phyloP scores from a whole-genome alignment of 2,329 filamentous ascomycete species.

The Talaromyces verruculosus region DNA sequence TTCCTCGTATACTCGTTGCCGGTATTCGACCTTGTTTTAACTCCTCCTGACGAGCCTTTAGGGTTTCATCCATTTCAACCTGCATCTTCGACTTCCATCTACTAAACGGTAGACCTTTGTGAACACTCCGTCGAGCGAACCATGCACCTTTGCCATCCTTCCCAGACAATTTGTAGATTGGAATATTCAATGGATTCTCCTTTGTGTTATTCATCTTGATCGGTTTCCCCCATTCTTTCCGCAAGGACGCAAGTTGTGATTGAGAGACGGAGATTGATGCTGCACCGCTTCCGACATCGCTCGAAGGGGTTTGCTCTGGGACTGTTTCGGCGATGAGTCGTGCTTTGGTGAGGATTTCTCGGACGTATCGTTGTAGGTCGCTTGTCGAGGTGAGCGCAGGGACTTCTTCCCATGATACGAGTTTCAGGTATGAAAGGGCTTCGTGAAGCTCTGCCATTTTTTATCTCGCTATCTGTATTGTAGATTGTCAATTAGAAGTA shows the following conservation, averaged over 20 bases:
- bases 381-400: constrained; percentile 39
- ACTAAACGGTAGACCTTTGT: constrained; percentile 73
- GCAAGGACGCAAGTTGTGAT: constrained; percentile 60
- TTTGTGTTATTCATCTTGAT: constrained; percentile 59
- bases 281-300: not conserved
- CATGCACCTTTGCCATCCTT: constrained; percentile 83
- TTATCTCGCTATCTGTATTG: not conserved
- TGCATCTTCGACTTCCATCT: constrained; percentile 76
- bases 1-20: constrained; percentile 75
- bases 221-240: constrained; percentile 82
- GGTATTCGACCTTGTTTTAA: constrained; percentile 67
- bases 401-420: constrained; percentile 55
- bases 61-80: constrained; percentile 74
- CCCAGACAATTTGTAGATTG: constrained; percentile 74
- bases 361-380: constrained; percentile 56
- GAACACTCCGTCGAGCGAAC: constrained; percentile 84
- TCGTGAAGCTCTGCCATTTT: constrained; percentile 60
- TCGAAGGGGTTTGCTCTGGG: constrained; percentile 54
- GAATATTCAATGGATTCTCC: constrained; percentile 74
- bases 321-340: constrained; percentile 76
- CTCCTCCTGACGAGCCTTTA: constrained; percentile 68
- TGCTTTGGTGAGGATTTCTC: constrained; percentile 63
- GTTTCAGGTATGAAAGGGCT: constrained; percentile 58
- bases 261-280: constrained; percentile 33
- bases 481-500: not conserved